phyloP scores from a whole-genome alignment of 2,329 filamentous ascomycete genomes.

The Claviceps purpurea region DNA sequence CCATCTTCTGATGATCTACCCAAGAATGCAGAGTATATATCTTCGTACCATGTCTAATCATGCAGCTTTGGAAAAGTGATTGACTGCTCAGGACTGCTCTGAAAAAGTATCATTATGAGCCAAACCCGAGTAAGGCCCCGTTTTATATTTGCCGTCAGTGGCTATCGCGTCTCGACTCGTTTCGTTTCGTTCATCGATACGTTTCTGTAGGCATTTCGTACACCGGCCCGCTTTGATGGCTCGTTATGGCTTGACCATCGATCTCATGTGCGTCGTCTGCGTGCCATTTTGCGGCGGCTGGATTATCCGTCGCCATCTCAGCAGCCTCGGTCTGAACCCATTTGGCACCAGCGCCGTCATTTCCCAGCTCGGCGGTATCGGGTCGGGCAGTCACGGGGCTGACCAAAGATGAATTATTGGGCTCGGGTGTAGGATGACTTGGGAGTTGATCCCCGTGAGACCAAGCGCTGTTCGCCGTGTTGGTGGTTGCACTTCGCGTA shows the following conservation, averaged over 20 bases:
- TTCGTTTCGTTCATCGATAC: constrained; percentile 16
- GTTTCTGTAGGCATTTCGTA: constrained; percentile 29
- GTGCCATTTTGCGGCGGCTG: constrained; percentile 19
- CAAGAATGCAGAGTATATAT: background rate
- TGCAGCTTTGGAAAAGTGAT: background rate
- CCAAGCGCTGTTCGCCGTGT: constrained; percentile 8
- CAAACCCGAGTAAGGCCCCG: background rate
- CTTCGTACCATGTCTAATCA: background rate
- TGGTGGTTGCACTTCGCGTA: constrained; percentile 10
- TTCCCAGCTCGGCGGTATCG: constrained; percentile 9
- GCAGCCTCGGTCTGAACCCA: constrained; percentile 8
- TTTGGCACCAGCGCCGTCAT: constrained; percentile 4
- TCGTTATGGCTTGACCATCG: constrained; percentile 21
- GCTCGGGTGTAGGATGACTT: constrained; percentile 14
- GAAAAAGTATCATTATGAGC: no score
- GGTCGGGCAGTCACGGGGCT: constrained; percentile 6
- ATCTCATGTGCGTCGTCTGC: constrained; percentile 25
- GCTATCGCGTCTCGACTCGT: background rate
- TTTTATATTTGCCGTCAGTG: background rate
- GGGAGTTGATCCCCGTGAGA: constrained; percentile 11
- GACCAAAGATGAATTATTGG: constrained; percentile 6
- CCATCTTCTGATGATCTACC: background rate
- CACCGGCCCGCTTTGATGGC: constrained; percentile 22
- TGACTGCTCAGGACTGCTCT: background rate
- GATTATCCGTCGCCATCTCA: constrained; percentile 21